A percentile compares a stretch with the other conserved stretches of the same genome.
Evolutionary conservation across 148 eudicot species (phyloP).

Genomic region (Vaccinium vitisidaea): DNA sequence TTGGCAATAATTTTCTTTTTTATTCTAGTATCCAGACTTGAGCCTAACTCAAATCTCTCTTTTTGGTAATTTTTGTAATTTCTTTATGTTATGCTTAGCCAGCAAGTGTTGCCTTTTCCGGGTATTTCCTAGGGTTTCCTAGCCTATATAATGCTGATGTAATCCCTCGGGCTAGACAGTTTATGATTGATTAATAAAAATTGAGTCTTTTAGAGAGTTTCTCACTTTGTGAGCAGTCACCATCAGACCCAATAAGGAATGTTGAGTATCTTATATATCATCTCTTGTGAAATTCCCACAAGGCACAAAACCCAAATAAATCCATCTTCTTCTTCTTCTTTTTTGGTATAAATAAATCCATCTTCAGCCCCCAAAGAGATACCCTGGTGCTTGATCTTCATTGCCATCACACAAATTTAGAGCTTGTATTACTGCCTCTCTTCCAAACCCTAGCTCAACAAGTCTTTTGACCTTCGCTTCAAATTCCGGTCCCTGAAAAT

Average conservation of each 20-base stretch:
- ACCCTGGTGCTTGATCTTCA: slow-evolving; percentile 88
- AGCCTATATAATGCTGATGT: too few species aligned
- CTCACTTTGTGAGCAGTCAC: not conserved
- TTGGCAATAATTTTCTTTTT: too few species aligned
- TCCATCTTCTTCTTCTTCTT: slow-evolving; percentile 12
- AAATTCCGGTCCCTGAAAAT: slow-evolving; percentile 69
- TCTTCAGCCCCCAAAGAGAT: slow-evolving; percentile 73
- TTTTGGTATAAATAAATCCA: not conserved
- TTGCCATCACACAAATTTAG: slow-evolving; percentile 69
- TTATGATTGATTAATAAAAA: too few species aligned
- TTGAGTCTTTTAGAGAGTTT: too few species aligned
- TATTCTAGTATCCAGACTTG: too few species aligned
- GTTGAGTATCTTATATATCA: not conserved
- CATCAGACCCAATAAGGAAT: not conserved
- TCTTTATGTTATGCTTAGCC: too few species aligned
- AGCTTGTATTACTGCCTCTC: slow-evolving; percentile 75
- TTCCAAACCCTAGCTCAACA: slow-evolving; percentile 80
- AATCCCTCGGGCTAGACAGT: too few species aligned
- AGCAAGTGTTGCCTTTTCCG: too few species aligned
- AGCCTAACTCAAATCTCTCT: too few species aligned
- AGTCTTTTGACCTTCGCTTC: slow-evolving; percentile 88
- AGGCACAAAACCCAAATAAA: not conserved
- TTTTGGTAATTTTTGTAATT: too few species aligned
- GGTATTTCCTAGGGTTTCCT: too few species aligned
- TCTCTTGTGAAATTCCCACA: too few species aligned